phyloP scores from a whole-genome alignment of 352 stramenopile species.

The Saprolegnia parasitica region DNA sequence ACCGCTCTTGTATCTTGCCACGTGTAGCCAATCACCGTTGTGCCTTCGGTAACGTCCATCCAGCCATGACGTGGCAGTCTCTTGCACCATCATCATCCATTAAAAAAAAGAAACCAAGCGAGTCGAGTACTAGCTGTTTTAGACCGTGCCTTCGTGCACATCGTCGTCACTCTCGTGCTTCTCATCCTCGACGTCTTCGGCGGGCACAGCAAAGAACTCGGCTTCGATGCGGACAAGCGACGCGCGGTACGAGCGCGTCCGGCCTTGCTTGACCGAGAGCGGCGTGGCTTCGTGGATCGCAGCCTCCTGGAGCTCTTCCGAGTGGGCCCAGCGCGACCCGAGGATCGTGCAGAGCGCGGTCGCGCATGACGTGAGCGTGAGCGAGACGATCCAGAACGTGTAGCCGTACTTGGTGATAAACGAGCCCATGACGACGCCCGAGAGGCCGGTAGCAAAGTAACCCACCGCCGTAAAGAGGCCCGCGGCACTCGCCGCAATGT shows the following conservation, averaged over 20 bases:
- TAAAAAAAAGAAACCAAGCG: too few species aligned
- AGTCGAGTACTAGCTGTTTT: too few species aligned
- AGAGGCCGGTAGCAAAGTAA: slow-evolving; percentile 66
- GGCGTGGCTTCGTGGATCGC: slow-evolving; percentile 40
- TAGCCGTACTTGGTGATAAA: slow-evolving; percentile 54
- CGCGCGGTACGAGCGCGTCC: slow-evolving; percentile 33
- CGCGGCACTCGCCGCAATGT: slow-evolving; percentile 57
- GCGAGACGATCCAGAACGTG: slow-evolving; percentile 49
- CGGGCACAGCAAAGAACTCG: slow-evolving; percentile 34
- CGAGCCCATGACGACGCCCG: slow-evolving; percentile 57
- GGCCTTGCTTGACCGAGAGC: slow-evolving; percentile 35
- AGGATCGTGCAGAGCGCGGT: slow-evolving; percentile 55
- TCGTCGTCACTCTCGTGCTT: not conserved
- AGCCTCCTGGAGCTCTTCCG: slow-evolving; percentile 31
- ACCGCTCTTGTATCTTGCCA: too few species aligned
- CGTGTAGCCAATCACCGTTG: too few species aligned
- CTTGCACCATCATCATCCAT: too few species aligned
- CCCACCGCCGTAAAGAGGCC: slow-evolving; percentile 62
- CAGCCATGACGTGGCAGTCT: too few species aligned
- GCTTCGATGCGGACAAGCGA: slow-evolving; percentile 39
- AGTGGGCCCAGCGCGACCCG: slow-evolving; percentile 45
- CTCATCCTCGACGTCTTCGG: not conserved
- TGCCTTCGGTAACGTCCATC: too few species aligned
- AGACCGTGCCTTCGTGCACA: too few species aligned
- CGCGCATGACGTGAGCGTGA: slow-evolving; percentile 53